Base-by-base conservation (phyloP, 129 eudicot genomes). In the Flaveria linearis region DNA sequence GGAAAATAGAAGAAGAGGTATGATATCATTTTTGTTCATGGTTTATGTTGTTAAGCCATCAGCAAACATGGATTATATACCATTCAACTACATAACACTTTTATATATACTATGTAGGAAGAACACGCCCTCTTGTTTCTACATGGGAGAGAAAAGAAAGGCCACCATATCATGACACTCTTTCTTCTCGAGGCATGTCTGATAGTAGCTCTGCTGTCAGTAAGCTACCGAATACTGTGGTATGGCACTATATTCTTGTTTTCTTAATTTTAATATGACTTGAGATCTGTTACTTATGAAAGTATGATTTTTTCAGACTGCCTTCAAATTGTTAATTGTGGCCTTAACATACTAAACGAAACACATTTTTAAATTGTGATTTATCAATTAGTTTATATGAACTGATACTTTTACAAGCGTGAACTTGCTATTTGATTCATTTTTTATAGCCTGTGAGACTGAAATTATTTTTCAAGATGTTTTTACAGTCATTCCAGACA, bases 71-170 rank as follows among this genome's bases (percentile, higher is more conserved):
- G 17, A 65, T 73, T 49, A 46, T 73, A 18, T 58, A 22, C 30
- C 58, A 33, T 17, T 45, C 47, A 39, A 66, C 51, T 17, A 66
- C 50, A 9, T 67, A 36, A 75, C 36, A 41, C 33, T 26, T 33
- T 10, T 56, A 61, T 71, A 69, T 20, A 20, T 20, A 20, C 22
- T 20, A 20, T 77, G 8, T 78, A 93, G 98, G 88, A 74, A 85
- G 96, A 80, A 84, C 89, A 22, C 88, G 87, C 14, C 70, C 89
- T 16, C 81, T 87, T 81, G 91, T 84, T 67, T 81, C 90, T 28
- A 86, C 77, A 42, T 87, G 91, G 93, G 93, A 94, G 77, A 87
- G 80, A 78, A 91, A 83, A 71, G 98, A 89, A 55, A 89, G 87
- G 81, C 71, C 67, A 64, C 75, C 88, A 51, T 74, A 50, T 69